Base-by-base conservation (phyloP, 345 rosid genomes). In the Turritis glabra region DNA sequence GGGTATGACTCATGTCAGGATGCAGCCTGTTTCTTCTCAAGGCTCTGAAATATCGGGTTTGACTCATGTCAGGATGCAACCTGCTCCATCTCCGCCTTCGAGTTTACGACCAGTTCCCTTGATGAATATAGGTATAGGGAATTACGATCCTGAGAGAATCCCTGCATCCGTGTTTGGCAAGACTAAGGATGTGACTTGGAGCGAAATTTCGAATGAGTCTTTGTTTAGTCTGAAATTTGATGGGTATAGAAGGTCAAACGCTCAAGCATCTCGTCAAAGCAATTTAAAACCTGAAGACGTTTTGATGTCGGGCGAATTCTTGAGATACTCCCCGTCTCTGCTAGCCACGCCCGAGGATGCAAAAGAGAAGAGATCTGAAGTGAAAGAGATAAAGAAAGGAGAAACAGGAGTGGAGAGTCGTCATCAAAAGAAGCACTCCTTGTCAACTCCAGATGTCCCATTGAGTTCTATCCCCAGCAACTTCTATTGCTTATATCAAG, bases 211-310 rank as follows among this genome's bases (percentile, higher is more conserved):
- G 3, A 72, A 29, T n/a, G 72, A 74, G 2, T 74, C 78, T 14
- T 57, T 74, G 78, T 74, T 74, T 74, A 74, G 78, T 57, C 35
- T 74, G 14, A 66, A 30, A 64, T 9, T 47, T 21, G 69, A 30
- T 5, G 69, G 56, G 3, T 30, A 5, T 15, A 64, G 72, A 57
- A 35, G 14, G 67, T 74, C 78, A 17, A 66, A 14, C 11, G 15
- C 4, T 32, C 56, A 73, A 15, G 64, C 15, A 8, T 18, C 21
- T 56, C 40, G 72, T 26, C 29, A 25, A 33, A 74, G 66, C 50
- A 55, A 56, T 55, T 0, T 46, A 13, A 47, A 14, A 46, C 30
- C 59, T 46, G 65, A 66, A 56, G 67, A 73, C 0, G 30, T 18
- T 61, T 50, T 72, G 21, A 60, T 26, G 25, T 2, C 65, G 3